phyloP scores from a whole-genome alignment of 768 basidiomycete genomes.

The Macrolepiota fuliginosa region DNA sequence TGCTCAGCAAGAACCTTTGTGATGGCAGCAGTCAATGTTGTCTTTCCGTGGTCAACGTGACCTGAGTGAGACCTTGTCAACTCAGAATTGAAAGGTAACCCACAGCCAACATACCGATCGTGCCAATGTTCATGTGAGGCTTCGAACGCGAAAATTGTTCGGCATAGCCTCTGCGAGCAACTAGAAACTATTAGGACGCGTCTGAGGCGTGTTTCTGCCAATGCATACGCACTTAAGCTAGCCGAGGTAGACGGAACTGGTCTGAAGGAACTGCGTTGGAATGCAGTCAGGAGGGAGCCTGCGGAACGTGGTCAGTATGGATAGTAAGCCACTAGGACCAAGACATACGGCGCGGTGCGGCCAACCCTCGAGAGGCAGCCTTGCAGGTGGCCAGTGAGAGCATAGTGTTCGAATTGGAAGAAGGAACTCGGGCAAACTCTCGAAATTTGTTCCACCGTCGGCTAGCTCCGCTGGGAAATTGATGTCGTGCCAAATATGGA shows the following conservation, averaged over 20 bases:
- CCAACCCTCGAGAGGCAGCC: slow-evolving; percentile 45
- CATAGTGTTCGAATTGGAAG: slow-evolving; percentile 35
- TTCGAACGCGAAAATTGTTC: slow-evolving; percentile 75
- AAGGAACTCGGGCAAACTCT: slow-evolving; percentile 12
- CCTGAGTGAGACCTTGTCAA: slow-evolving; percentile 38
- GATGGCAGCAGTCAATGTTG: slow-evolving; percentile 92
- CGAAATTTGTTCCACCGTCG: slow-evolving; percentile 23
- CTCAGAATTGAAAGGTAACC: background rate
- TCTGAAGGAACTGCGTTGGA: slow-evolving; percentile 31
- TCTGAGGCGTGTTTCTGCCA: slow-evolving; percentile 8
- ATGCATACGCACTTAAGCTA: slow-evolving; percentile 26
- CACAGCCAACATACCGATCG: slow-evolving; percentile 59
- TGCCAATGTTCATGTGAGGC: slow-evolving; percentile 95
- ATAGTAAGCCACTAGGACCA: background rate
- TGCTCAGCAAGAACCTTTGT: slow-evolving; percentile 85
- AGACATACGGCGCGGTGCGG: slow-evolving; percentile 42
- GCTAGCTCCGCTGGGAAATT: slow-evolving; percentile 19
- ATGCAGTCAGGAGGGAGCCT: slow-evolving; percentile 36
- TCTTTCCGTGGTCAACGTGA: slow-evolving; percentile 98
- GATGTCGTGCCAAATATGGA: slow-evolving; percentile 2
- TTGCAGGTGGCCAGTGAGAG: slow-evolving; percentile 51
- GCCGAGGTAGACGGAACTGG: slow-evolving; percentile 23
- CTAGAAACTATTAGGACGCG: slow-evolving; percentile 25
- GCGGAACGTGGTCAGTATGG: slow-evolving; percentile 11
- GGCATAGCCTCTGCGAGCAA: slow-evolving; percentile 68